These are phyloP conservation scores for Puccinia hordei DNA, from an alignment of 1,284 basidiomycete genomes.

Conservation along the genomic window DNA sequence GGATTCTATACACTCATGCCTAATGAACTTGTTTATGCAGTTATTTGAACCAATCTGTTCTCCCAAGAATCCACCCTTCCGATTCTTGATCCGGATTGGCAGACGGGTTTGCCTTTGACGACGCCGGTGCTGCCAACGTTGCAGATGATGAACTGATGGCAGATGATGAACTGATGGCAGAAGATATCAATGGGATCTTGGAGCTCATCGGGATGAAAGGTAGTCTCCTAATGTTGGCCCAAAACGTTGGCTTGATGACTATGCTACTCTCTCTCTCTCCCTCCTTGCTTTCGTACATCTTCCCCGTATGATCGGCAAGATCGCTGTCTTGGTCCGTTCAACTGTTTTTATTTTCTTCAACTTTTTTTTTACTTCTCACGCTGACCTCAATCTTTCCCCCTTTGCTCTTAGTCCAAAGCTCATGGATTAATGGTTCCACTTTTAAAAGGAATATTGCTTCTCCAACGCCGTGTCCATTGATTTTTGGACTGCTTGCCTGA, in stretches of 20 bases:
- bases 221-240: conserved; percentile 48
- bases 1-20: background rate
- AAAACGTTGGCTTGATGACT: conserved; percentile 50
- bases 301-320: conserved; percentile 49
- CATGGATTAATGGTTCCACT: conserved; percentile 43
- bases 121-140: conserved; percentile 7
- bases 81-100: background rate
- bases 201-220: conserved; percentile 51
- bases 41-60: conserved; percentile 24
- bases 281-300: conserved; percentile 51
- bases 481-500: conserved; percentile 41
- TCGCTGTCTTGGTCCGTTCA: conserved; percentile 46
- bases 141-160: conserved; percentile 48
- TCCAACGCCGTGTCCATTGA: conserved; percentile 39
- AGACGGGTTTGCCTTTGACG: conserved; percentile 18
- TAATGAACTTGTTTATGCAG: conserved; percentile 8
- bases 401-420: conserved; percentile 4
- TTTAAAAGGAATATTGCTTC: conserved; percentile 43
- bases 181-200: conserved; percentile 49
- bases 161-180: conserved; percentile 47
- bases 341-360: background rate
- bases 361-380: background rate
- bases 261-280: conserved; percentile 44
- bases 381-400: background rate
- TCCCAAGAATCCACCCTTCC: conserved; percentile 3